phyloP scores from a whole-genome alignment of 31 red algal genomes.

The Bonnemaisonia californica region DNA sequence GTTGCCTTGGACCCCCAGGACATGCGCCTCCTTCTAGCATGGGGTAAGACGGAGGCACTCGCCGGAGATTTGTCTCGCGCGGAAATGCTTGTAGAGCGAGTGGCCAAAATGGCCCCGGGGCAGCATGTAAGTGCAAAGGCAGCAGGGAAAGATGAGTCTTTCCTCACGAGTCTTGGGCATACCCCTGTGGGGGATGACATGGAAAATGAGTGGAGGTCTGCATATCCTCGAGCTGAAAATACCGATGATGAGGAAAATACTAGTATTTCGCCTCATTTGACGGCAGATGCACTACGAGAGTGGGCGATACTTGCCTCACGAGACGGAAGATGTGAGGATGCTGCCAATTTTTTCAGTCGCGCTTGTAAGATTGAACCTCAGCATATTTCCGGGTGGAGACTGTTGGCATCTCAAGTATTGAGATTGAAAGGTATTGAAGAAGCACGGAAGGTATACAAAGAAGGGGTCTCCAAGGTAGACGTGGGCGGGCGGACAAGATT shows the following conservation, averaged over 20 bases:
- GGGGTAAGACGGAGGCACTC: conserved; percentile 51
- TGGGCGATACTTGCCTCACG: conserved; percentile 40
- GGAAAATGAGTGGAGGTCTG: neutral
- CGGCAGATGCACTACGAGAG: conserved; percentile 52
- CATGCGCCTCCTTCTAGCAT: conserved; percentile 44
- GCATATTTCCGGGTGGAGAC: conserved; percentile 23
- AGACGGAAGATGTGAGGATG: conserved; percentile 42
- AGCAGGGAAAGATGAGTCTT: neutral
- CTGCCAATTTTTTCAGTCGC: conserved; percentile 26
- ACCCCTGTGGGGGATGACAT: neutral
- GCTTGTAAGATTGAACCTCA: conserved; percentile 40
- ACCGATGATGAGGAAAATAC: neutral
- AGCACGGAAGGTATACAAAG: neutral
- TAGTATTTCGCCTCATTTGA: conserved; percentile 30
- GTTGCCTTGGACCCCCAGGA: conserved; percentile 46
- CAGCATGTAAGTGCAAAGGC: neutral
- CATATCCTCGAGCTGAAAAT: neutral
- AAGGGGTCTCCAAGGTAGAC: neutral
- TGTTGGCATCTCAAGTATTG: conserved; percentile 30
- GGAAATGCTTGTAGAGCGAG: conserved; percentile 29
- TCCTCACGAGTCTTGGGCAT: neutral
- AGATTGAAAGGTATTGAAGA: conserved; percentile 29
- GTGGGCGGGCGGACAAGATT: conserved; percentile 2
- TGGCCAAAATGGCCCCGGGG: conserved; percentile 1
- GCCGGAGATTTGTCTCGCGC: conserved; percentile 43